Base-by-base conservation (phyloP, 2,329 filamentous ascomycete genomes). In the Sporothrix brasiliensis region DNA sequence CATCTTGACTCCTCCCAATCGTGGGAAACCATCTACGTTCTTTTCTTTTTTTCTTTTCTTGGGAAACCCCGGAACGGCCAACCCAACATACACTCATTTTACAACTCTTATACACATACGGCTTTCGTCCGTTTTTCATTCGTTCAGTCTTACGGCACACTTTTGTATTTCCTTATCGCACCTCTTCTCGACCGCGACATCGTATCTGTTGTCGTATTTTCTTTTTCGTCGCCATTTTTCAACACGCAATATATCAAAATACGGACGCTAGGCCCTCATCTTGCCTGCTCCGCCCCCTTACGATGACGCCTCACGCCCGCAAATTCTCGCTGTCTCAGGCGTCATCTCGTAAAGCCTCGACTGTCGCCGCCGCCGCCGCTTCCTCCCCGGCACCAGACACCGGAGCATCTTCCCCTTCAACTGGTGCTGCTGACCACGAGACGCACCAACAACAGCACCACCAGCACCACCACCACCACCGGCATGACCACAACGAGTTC, bases 291-390 rank as follows among this genome's bases (percentile, higher is more conserved):
- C 81, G 78, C 77, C 80, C 79, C 79, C 19, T 39, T 19, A 75
- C 80, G 73, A 84, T 84, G 82, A 81, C 80, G 77, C 80, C 81
- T 78, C 78, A 79, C 77, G 77, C 76, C 74, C 79, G 78, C 78
- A 81, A 80, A 80, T 79, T 82, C 82, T 82, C 82, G 83, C 81
- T 84, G 79, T 76, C 80, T 82, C 82, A 83, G 82, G 78, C 34
- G 34, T 34, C 81, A 79, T 78, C 81, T 79, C 81, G 79, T 76
- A 74, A 75, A 70, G 76, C 61, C 61, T 67, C 67, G 6, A 24
- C 63, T 16, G 47, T 27, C 4, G 47, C 63, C 47, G 63, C 67
- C 47, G 63, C 67, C 30, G 60, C 61, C 16, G 47, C 61, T n/a
- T 50, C 61, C 6, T 65, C 61, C 30, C 60, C 16, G 16, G 63